These are phyloP conservation scores for Penicillium cosmopolitanum DNA, from an alignment of 495 filamentous ascomycete genomes.

Conservation along the genomic window DNA sequence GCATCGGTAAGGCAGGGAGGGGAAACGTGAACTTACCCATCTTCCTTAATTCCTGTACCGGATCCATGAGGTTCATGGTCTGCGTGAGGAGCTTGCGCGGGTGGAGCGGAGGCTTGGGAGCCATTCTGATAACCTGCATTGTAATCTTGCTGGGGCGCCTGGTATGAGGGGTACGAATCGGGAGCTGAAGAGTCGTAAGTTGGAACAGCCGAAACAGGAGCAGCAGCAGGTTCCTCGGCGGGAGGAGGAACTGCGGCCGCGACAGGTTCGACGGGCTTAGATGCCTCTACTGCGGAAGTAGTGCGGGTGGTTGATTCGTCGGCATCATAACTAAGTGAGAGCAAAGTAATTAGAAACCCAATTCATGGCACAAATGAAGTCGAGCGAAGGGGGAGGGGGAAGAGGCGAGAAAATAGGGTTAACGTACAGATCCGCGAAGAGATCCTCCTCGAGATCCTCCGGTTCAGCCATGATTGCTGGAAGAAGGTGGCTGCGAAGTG, in stretches of 20 bases:
- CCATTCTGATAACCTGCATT: constrained; percentile 64
- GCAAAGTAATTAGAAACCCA: constrained; percentile 11
- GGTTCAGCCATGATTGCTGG: constrained; percentile 71
- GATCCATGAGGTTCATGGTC: constrained; percentile 44
- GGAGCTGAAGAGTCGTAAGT: constrained; percentile 47
- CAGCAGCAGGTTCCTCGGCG: constrained; percentile 24
- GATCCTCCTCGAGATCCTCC: constrained; percentile 93
- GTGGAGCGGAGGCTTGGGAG: constrained; percentile 58
- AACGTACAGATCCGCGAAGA: constrained; percentile 92
- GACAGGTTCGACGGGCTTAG: constrained; percentile 33
- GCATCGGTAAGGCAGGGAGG: constrained; percentile 4
- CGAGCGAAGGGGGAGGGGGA: background rate
- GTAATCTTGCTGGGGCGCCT: constrained; percentile 45
- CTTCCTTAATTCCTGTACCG: constrained; percentile 85
- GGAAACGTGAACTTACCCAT: constrained; percentile 79
- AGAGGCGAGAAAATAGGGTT: constrained; percentile 25
- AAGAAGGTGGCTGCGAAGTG: constrained; percentile 4
- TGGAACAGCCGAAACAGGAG: constrained; percentile 16
- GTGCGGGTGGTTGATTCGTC: constrained; percentile 63
- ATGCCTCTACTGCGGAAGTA: constrained; percentile 36
- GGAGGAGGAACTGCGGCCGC: constrained; percentile 24
- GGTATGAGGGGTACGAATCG: constrained; percentile 36
- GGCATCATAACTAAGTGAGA: constrained; percentile 75
- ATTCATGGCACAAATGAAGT: constrained; percentile 3
- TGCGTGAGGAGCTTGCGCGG: constrained; percentile 34